Percentiles rank a stretch among this genome's conserved stretches.
phyloP scores from a whole-genome alignment of 768 basidiomycete species.

The Boletus sp. region DNA sequence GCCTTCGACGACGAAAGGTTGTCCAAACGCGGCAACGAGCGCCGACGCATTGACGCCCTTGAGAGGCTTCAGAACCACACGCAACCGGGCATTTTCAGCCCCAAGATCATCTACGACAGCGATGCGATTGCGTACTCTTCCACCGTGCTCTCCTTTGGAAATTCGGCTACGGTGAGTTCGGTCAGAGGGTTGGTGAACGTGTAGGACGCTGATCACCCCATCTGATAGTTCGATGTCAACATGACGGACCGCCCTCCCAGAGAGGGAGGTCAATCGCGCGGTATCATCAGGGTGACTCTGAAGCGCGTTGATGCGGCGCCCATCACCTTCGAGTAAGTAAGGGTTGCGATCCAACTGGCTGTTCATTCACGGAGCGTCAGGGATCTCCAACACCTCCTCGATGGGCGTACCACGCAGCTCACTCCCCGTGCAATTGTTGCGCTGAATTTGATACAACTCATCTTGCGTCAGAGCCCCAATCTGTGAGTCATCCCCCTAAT shows the following conservation, averaged over 20 bases:
- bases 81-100: conserved; percentile 37
- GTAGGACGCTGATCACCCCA: neutral
- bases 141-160: conserved; percentile 29
- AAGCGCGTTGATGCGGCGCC: conserved; percentile 38
- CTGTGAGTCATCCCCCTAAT: conserved; percentile 32
- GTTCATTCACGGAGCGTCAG: conserved; percentile 10
- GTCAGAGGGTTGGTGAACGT: neutral
- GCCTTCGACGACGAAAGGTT: conserved; percentile 19
- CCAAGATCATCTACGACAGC: conserved; percentile 48
- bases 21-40: neutral
- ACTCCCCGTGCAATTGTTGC: conserved; percentile 36
- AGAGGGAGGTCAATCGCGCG: conserved; percentile 20
- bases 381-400: conserved; percentile 25
- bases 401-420: conserved; percentile 23
- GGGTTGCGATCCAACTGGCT: neutral
- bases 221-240: conserved; percentile 35
- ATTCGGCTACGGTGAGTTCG: conserved; percentile 30
- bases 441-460: conserved; percentile 47
- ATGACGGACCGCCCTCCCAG: conserved; percentile 29
- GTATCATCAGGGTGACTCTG: conserved; percentile 32
- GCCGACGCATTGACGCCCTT: conserved; percentile 30
- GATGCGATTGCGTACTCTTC: conserved; percentile 42
- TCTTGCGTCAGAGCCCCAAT: conserved; percentile 48
- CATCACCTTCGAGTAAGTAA: conserved; percentile 37
- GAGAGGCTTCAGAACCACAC: conserved; percentile 39